Percentiles rank a stretch among this genome's conserved stretches.
These are phyloP conservation scores for Candida fluviatilis DNA, from an alignment of 805 yeast genomes.

Conservation along the genomic window DNA sequence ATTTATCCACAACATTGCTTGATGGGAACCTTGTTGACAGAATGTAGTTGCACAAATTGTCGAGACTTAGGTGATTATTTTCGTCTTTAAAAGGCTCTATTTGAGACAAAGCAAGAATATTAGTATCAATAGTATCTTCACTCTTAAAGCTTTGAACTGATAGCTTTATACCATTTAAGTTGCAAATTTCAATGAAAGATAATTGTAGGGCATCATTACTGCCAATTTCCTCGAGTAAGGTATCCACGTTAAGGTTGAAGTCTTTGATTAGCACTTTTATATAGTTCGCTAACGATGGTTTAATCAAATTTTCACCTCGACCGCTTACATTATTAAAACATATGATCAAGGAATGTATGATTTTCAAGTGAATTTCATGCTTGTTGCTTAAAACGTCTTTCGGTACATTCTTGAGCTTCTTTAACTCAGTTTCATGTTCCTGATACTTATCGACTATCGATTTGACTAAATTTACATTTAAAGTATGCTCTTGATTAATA, in stretches of 20 bases:
- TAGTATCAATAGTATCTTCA: slow-evolving; percentile 7
- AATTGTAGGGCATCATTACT: neutral
- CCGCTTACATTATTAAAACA: neutral
- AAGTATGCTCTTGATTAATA: neutral
- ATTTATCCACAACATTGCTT: slow-evolving; percentile 2
- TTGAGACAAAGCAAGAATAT: neutral
- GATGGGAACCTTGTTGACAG: slow-evolving; percentile 11
- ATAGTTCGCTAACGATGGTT: slow-evolving; percentile 6
- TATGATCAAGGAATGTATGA: slow-evolving; percentile 1
- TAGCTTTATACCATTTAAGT: neutral
- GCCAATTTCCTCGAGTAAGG: neutral
- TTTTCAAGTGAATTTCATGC: neutral
- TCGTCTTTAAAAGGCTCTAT: slow-evolving; percentile 9
- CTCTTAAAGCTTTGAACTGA: neutral
- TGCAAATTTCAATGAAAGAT: slow-evolving; percentile 5
- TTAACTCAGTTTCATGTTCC: neutral
- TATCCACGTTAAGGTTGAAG: slow-evolving; percentile 3
- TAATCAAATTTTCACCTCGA: slow-evolving; percentile 1
- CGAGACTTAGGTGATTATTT: slow-evolving; percentile 18
- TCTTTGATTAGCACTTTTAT: slow-evolving; percentile 5
- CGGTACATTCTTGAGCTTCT: slow-evolving; percentile 1
- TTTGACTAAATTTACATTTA: slow-evolving; percentile 1
- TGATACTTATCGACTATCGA: neutral
- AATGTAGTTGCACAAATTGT: slow-evolving; percentile 21
- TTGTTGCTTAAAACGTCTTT: neutral